phyloP scores from a whole-genome alignment of 352 stramenopile species.

The Phytophthora rubi region DNA sequence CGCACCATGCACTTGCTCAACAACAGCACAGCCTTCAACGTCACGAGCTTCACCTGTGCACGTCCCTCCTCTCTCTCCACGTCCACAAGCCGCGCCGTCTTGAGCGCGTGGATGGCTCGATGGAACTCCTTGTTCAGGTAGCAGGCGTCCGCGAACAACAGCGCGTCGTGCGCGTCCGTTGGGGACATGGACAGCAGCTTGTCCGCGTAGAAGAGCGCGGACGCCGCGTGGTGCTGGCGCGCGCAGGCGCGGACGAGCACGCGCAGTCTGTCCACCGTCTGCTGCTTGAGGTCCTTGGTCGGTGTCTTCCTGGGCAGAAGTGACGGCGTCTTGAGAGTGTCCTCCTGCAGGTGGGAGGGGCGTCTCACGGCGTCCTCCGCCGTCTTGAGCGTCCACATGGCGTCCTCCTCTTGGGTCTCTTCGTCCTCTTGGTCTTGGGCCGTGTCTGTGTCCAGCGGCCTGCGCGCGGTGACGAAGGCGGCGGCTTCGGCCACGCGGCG shows the following conservation, averaged over 20 bases:
- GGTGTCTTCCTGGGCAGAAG: too few species aligned
- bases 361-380: conserved; percentile 15
- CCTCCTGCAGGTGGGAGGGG: conserved; percentile 10
- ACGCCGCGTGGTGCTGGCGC: conserved; percentile 54
- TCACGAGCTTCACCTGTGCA: conserved; percentile 24
- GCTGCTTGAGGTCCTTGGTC: neutral
- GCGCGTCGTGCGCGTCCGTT: conserved; percentile 49
- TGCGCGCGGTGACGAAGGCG: conserved; percentile 41
- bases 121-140: conserved; percentile 75
- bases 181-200: conserved; percentile 77
- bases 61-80: conserved; percentile 17
- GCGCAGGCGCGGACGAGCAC: conserved; percentile 54
- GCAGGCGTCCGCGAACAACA: conserved; percentile 83
- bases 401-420: conserved; percentile 1
- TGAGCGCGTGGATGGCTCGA: conserved; percentile 78
- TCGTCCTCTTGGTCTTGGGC: too few species aligned
- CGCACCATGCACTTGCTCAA: conserved; percentile 75
- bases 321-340: conserved; percentile 5
- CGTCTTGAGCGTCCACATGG: conserved; percentile 15
- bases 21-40: conserved; percentile 61
- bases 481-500: conserved; percentile 36
- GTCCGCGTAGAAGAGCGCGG: conserved; percentile 82
- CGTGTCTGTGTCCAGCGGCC: conserved; percentile 11
- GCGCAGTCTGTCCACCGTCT: conserved; percentile 43
- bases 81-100: conserved; percentile 50